Evolutionary conservation across 257 asterid genomes (phyloP).

Genomic region (Lithospermum erythrorhizon): DNA sequence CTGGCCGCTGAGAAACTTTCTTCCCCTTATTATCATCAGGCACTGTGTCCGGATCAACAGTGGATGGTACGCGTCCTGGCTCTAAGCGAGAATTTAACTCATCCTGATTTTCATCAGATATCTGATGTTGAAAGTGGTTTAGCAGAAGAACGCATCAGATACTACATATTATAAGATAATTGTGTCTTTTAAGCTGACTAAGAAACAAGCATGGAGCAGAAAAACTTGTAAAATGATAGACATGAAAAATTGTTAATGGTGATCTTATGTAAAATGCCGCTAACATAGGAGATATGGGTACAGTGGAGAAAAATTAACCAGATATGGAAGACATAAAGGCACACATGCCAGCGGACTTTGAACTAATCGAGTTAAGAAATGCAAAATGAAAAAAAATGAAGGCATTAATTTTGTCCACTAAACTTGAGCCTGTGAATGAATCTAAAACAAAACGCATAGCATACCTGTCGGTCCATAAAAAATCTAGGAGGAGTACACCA

Average conservation of each 20-base stretch:
- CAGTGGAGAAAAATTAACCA: neutral
- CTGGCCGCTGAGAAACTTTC: slow-evolving; percentile 50
- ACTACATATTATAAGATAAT: too few species aligned
- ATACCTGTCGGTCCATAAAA: slow-evolving; percentile 93
- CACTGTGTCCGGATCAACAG: slow-evolving; percentile 73
- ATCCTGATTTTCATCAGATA: slow-evolving; percentile 35
- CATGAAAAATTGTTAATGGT: neutral
- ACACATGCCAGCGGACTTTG: neutral
- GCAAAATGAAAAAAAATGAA: neutral
- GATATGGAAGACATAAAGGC: neutral
- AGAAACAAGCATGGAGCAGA: neutral
- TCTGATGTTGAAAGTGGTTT: neutral
- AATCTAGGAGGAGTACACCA: slow-evolving; percentile 99
- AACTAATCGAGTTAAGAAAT: neutral
- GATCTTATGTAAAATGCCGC: neutral
- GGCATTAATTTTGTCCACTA: neutral
- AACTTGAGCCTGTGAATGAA: neutral
- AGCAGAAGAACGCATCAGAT: neutral
- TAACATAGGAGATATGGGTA: too few species aligned
- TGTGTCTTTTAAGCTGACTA: neutral
- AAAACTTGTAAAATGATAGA: too few species aligned
- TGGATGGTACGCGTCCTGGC: slow-evolving; percentile 86
- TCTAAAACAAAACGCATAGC: neutral
- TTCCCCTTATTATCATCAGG: slow-evolving; percentile 56
- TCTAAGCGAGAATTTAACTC: slow-evolving; percentile 83